phyloP scores from a whole-genome alignment of 176 grass and related monocot species.

The Triticum urartu region DNA sequence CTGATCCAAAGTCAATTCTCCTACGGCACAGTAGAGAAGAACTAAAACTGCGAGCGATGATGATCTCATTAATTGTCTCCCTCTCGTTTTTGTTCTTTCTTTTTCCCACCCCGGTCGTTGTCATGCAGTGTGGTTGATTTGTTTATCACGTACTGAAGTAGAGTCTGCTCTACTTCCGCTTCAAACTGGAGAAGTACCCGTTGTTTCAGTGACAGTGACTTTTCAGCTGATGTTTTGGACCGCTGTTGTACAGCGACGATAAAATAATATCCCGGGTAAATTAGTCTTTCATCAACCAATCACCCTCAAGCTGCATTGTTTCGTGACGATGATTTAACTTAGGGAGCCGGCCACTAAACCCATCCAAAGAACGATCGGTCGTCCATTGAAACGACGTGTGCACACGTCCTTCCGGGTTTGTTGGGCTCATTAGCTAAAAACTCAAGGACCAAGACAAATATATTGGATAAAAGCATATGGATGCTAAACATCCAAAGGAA shows the following conservation, averaged over 20 bases:
- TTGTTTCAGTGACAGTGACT: background rate
- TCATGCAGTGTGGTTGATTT: background rate
- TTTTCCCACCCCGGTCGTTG: background rate
- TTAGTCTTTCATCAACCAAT: background rate
- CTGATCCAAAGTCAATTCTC: too few relatives aligned
- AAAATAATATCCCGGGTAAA: background rate
- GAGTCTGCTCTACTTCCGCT: background rate
- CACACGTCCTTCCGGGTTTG: too few relatives aligned
- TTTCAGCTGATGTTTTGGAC: conserved; percentile 9
- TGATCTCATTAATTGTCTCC: too few relatives aligned
- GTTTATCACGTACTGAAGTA: background rate
- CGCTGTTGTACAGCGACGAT: background rate
- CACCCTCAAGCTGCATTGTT: background rate
- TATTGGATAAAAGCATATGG: too few relatives aligned
- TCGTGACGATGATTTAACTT: background rate
- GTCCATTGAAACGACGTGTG: too few relatives aligned
- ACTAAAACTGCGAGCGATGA: too few relatives aligned
- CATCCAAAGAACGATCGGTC: background rate
- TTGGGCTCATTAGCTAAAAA: too few relatives aligned
- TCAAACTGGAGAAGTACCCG: background rate
- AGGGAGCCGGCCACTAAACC: background rate
- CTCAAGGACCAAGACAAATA: too few relatives aligned
- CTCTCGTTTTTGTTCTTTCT: background rate
- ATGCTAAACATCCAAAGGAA: too few relatives aligned
- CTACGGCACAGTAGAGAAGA: too few relatives aligned